Evolutionary conservation across 805 yeast genomes (phyloP), one percentile per base, ranked within the genome.

Genomic region (Wickerhamomyces ciferrii): DNA sequence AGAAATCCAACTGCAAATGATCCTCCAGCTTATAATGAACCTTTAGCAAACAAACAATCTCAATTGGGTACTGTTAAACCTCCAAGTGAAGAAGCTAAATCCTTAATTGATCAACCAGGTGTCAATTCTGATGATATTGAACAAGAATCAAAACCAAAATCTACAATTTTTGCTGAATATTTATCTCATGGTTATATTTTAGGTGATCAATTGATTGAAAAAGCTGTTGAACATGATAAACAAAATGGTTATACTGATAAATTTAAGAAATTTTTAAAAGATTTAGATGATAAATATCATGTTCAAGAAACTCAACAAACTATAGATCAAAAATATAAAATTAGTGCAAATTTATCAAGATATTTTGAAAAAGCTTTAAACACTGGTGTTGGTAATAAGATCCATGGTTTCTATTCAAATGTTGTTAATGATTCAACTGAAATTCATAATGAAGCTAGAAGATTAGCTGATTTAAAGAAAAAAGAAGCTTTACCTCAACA

Each of bases 101-200:
- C 46, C 10, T 39, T 47, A 9, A 41, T 39, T 18, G 17, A 35
- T 38, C 39, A 39, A 29, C 46, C 47, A 8, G 45, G 41, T 41
- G 43, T 46, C 25, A 50, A 43, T 15, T 48, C 38, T 20, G 54
- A 68, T 43, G 88, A 84, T 53, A 76, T 84, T 44, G 64, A 72
- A 5, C 95, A 86, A 66, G 95, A 87, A 58, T 79, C 78, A 49
- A 86, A 86, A 68, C 95, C 95, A 47, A 84, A 84, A 59, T 65
- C 81, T 46, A 79, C 88, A 18, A 80, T 87, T 48, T 69, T 85
- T 67, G 92, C 94, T 1, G 92, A 86, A 64, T 76, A 83, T 55
- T 69, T 86, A 49, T 73, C 88, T 29, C 76, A 80, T n/a, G 95
- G 95, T 5, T 86, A 87, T 60, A 75, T 72, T 18, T 63, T 86